Evolutionary conservation across 2,329 filamentous ascomycete genomes (phyloP).

Genomic region (Pseudonectria foliicola): DNA sequence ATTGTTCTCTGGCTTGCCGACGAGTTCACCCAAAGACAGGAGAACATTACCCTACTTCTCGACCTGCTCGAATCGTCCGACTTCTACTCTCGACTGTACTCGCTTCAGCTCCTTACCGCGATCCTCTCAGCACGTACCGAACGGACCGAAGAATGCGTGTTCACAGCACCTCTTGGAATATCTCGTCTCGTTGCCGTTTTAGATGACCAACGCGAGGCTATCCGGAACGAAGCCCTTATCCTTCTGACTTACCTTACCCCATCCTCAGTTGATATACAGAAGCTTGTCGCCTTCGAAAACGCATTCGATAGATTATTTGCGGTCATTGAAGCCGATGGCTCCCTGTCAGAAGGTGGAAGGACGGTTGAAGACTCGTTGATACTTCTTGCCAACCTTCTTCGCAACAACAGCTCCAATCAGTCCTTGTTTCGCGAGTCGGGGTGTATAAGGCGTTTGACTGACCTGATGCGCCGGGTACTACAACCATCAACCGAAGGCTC

Average conservation of each 20-base stretch:
- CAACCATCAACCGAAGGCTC: constrained; percentile 43
- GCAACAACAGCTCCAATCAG: constrained; percentile 85
- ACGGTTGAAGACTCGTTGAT: constrained; percentile 90
- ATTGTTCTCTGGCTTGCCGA: constrained; percentile 94
- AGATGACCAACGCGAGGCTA: constrained; percentile 77
- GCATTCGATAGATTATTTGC: constrained; percentile 82
- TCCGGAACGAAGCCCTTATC: constrained; percentile 82
- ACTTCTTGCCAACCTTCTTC: constrained; percentile 79
- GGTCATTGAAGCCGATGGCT: constrained; percentile 76
- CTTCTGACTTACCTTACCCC: constrained; percentile 84
- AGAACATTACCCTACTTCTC: constrained; percentile 87
- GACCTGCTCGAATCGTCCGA: constrained; percentile 82
- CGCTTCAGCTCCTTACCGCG: constrained; percentile 79
- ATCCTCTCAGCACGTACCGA: constrained; percentile 82
- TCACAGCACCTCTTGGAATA: constrained; percentile 81
- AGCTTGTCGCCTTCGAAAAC: constrained; percentile 91
- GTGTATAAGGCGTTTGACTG: constrained; percentile 64
- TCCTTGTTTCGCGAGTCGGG: constrained; percentile 89
- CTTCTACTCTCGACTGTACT: constrained; percentile 87
- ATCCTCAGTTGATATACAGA: constrained; percentile 81
- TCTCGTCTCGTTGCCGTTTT: constrained; percentile 77
- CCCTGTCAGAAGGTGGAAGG: constrained; percentile 73
- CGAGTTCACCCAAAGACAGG: constrained; percentile 95
- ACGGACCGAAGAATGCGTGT: constrained; percentile 88
- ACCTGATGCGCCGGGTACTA: constrained; percentile 56